Evolutionary conservation across 2,329 filamentous ascomycete species (phyloP), one percentile per base, ranked within the genome.

Genomic region (Ceratocystis alfenasii): DNA sequence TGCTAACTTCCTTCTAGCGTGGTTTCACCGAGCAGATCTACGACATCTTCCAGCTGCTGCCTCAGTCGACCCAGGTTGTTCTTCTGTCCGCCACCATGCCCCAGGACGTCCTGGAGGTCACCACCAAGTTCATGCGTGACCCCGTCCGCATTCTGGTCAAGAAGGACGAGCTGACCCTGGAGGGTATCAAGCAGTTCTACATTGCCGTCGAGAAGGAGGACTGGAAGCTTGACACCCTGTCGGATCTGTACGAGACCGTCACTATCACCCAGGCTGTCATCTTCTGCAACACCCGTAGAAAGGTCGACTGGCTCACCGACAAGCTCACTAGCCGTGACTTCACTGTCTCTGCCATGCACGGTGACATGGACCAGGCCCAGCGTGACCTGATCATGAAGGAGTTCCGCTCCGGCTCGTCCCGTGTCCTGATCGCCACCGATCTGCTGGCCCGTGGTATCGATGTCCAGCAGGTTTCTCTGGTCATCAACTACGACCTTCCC

Each of bases 21-120:
- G 94, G 94, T 84, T 99, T 99, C 87, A 96, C 92, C 74, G 94
- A 99, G 83, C 94, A 99, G 83, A 99, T 99, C 82, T 99, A 99
- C 85, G 94, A 99, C 79, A 95, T 99, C 81, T 99, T 96, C 87
- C 93, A 96, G 81, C 89, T 96, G 69, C 88, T 99, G 65, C 94
- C 94, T 67, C 94, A 96, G 81, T 92, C 90, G 70, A 99, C 93
- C 76, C 94, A 99, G 84, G 94, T 99, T 71, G 93, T 97, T 72
- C 89, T 99, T 67, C 87, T 99, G 66, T 97, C 94, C 68, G 94
- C 94, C 74, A 99, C 94, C 78, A 95, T 99, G 87, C 94, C 94
- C 74, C 91, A 96, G 83, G 94, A 99, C 76, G 94, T 99, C 69
- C 87, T 99, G 69, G 94, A 99, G 83, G 92, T 99, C 76, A 99